These are phyloP conservation scores for Colletotrichum tamarilloi DNA, from an alignment of 2,329 filamentous ascomycete genomes.

Conservation along the genomic window DNA sequence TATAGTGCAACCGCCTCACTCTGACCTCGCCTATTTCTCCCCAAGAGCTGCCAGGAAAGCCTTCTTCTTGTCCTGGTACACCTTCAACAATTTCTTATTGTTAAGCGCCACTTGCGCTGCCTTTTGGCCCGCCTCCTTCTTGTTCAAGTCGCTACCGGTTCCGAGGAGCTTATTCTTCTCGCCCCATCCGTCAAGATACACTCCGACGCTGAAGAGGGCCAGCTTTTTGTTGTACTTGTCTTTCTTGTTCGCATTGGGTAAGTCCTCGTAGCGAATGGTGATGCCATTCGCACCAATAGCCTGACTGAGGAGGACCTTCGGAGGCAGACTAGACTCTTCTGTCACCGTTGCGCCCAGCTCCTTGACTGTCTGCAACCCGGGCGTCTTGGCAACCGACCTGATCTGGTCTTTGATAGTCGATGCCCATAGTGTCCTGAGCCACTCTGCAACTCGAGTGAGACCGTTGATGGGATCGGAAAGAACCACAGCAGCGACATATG, in stretches of 20 bases:
- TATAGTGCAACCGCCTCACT: slow-evolving; percentile 2
- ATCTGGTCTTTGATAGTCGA: slow-evolving; percentile 70
- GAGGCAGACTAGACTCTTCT: not conserved
- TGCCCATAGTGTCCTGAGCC: slow-evolving; percentile 82
- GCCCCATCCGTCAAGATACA: slow-evolving; percentile 76
- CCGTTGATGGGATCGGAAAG: slow-evolving; percentile 74
- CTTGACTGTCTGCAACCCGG: slow-evolving; percentile 16
- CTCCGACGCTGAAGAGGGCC: slow-evolving; percentile 70
- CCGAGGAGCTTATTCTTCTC: slow-evolving; percentile 72
- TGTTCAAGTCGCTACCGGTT: slow-evolving; percentile 71
- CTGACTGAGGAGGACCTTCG: slow-evolving; percentile 64
- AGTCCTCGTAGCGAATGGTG: slow-evolving; percentile 70
- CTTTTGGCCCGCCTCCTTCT: slow-evolving; percentile 75
- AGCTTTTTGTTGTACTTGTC: slow-evolving; percentile 65
- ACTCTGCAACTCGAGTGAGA: slow-evolving; percentile 69
- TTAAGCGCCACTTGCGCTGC: slow-evolving; percentile 73
- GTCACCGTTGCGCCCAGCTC: slow-evolving; percentile 34
- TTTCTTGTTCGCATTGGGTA: slow-evolving; percentile 55
- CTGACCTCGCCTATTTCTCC: not conserved
- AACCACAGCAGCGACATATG: slow-evolving; percentile 85
- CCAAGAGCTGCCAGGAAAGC: slow-evolving; percentile 46
- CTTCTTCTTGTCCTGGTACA: slow-evolving; percentile 60
- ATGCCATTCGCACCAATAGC: slow-evolving; percentile 67
- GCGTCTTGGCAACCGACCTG: slow-evolving; percentile 27
- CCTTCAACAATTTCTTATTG: slow-evolving; percentile 72